Base-by-base conservation (phyloP, 495 filamentous ascomycete species). In the Podospora sp. region DNA sequence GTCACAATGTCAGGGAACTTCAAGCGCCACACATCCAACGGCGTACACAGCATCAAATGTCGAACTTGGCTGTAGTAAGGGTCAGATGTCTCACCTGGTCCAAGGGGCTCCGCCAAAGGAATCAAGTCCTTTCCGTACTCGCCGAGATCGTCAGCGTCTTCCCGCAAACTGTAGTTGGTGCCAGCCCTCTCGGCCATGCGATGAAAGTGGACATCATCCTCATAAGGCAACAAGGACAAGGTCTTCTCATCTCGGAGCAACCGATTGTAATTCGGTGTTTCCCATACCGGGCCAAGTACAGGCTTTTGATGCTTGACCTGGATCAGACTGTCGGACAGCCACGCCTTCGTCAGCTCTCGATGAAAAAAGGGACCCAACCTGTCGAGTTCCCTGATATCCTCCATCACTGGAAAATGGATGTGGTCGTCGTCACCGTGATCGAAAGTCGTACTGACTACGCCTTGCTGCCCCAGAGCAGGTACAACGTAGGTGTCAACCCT, bases 401-500 rank as follows among this genome's bases (percentile, higher is more conserved):
- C 9, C 62, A 69, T 50, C n/a, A 35, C 22, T 1, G 67, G 50
- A 3, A 65, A 29, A 1, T 9, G 18, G 12, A 69, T 2, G 21
- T 56, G 46, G 21, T 65, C 67, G 0, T 11, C 12, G 5, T 6
- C 7, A 20, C 46, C 21, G 24, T 69, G 67, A 33, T 50, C 40
- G 40, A 69, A 69, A 0, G 7, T 55, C 1, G 63, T 66, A 0
- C 57, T 26, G 49, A 69, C 40, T n/a, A 6, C 1, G 5, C 20
- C 58, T 27, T 49, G 4, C 11, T 46, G 1, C 18, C 12, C 21
- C 1, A 20, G 40, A 8, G n/a, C 16, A 12, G 65, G 68, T 0
- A 65, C 29, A 49, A 20, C 61, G 61, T 72, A 72, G 4, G 35
- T 65, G 35, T 69, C 64, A 36, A 67, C 60, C 58, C 67, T 65